Base-by-base conservation (phyloP, 768 basidiomycete species). In the Lactarius sp. region DNA sequence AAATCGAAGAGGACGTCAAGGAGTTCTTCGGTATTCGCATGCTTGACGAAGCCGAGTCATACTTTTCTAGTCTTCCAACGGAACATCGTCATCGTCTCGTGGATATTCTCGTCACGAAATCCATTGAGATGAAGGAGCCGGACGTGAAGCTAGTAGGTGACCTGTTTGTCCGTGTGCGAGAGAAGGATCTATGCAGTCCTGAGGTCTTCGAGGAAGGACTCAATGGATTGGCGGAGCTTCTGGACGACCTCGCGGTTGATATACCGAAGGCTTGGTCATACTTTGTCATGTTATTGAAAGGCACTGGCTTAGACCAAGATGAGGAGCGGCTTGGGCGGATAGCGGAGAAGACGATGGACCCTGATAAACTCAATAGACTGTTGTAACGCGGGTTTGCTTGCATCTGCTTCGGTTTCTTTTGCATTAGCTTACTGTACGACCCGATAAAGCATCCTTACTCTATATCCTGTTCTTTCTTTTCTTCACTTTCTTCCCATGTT, bases 161-260 rank as follows among this genome's bases (percentile, higher is more conserved):
- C 56, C 82, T 96, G 69, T 92, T 96, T 75, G 73, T 74, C 8
- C 81, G 81, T 59, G 85, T 85, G 10, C 75, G 79, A 39, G 80
- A 80, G 50, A 89, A 87, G 76, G 79, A 77, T 50, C 76, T 87
- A 36, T 85, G 86, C 66, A 78, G 83, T 1, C 55, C 79, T 4
- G 81, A 80, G 5, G 74, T 81, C 4, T 86, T 97, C 73, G 87
- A 92, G 75, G 81, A 86, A 62, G 92, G 92, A 16, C 85, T 96
- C 73, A 71, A 71, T 52, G 79, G 82, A 0, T 79, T 84, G 56
- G 84, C 87, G 33, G 91, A 93, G 74, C 75, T 86, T 60, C 80
- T 98, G 70, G 92, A 94, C 69, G 94, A 98, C 71, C 83, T 94
- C 61, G 86, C 88, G 36, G 87, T 94, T 69, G 95, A 98, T 73